Base-by-base conservation (phyloP, 305 asterid species). In the Stenogyne calaminthoides region DNA sequence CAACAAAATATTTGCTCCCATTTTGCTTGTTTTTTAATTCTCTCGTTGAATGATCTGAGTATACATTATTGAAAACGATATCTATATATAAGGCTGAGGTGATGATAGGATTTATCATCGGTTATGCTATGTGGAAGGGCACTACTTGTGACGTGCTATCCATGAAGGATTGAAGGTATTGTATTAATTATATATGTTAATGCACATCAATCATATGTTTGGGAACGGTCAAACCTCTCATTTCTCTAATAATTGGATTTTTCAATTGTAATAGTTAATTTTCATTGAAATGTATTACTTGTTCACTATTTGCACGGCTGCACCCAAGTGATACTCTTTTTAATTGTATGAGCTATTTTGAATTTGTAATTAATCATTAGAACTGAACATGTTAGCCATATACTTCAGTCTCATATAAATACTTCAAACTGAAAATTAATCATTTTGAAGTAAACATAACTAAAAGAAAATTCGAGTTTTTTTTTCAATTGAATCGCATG, bases 101-200 rank as follows among this genome's bases (percentile, higher is more conserved):
- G 34, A 61, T 49, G 58, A n/a, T 20, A 0, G 47, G 64, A 59
- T 36, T 4, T 1, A 10, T 7, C 66, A 42, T 39, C 9, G 39
- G 19, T n/a, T 19, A 27, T 15, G 10, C 3, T 5, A 25, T 9
- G 76, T 73, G 75, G 85, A 66, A 67, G 70, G 64, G 63, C 85
- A 81, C 88, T 74, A 80, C 61, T 22, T 60, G 34, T 37, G 78
- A 78, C 88, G 88, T 84, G 88, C 85, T 39, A 12, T 57, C 84
- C 88, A 84, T 80, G 72, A 84, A 32, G 36, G 36, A 32, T 4
- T 4, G 36, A 5, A 78, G 69, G 57, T 72, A 2, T 32, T 67
- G 15, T 20, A 49, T 69, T 39, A 22, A 59, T 22, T 18, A 36
- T 65, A 10, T 10, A 44, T 27, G 29, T 25, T 0, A 1, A 2